Evolutionary conservation across 257 asterid species (phyloP).

Genomic region (Apocynum venetum): DNA sequence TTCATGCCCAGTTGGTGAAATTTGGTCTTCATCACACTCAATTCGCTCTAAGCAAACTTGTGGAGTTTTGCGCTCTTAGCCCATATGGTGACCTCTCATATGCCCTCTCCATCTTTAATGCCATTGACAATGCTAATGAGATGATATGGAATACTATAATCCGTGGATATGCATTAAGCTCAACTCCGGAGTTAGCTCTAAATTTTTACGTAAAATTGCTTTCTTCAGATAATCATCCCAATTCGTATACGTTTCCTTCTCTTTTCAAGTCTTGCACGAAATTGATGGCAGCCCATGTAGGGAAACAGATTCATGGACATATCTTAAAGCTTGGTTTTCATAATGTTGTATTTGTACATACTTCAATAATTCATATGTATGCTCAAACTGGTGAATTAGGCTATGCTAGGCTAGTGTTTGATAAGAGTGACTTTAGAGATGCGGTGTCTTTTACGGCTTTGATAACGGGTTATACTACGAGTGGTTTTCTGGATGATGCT

Average conservation of each 20-base stretch:
- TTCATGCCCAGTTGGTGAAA: slow-evolving; percentile 31
- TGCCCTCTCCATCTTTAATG: slow-evolving; percentile 18
- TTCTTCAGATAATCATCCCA: slow-evolving; percentile 16
- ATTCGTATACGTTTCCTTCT: slow-evolving; percentile 24
- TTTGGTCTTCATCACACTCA: slow-evolving; percentile 32
- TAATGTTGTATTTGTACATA: slow-evolving; percentile 27
- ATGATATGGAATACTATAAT: slow-evolving; percentile 26
- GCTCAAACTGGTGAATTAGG: slow-evolving; percentile 27
- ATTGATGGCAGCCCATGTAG: slow-evolving; percentile 11
- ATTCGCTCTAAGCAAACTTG: slow-evolving; percentile 25
- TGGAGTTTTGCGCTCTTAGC: slow-evolving; percentile 29
- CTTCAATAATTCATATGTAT: slow-evolving; percentile 28
- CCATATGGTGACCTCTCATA: slow-evolving; percentile 20
- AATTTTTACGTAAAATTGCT: slow-evolving; percentile 21
- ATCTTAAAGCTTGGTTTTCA: slow-evolving; percentile 25
- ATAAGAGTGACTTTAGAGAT: slow-evolving; percentile 30
- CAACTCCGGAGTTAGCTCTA: slow-evolving; percentile 18
- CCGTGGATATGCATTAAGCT: slow-evolving; percentile 27
- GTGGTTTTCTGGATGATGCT: slow-evolving; percentile 26
- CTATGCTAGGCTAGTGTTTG: slow-evolving; percentile 29
- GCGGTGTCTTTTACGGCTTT: slow-evolving; percentile 33
- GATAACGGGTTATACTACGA: slow-evolving; percentile 22
- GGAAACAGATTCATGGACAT: slow-evolving; percentile 32
- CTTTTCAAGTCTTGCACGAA: slow-evolving; percentile 27
- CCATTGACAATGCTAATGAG: slow-evolving; percentile 20